Evolutionary conservation across 768 basidiomycete species (phyloP).

Genomic region (Stropharia rugosoannulata): DNA sequence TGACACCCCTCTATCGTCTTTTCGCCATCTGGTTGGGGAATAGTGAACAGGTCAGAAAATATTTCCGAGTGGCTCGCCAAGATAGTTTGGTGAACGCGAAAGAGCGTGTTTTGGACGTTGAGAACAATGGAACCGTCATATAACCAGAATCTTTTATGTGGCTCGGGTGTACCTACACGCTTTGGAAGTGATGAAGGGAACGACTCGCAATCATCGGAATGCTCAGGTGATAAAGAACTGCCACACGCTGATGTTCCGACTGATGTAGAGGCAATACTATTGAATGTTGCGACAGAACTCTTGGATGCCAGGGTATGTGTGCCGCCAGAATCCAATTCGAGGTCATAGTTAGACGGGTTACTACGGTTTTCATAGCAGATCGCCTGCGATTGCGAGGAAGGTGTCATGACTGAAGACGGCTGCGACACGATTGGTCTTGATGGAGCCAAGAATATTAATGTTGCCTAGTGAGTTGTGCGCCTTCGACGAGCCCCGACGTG

Average conservation of each 20-base stretch:
- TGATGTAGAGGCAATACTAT: not conserved
- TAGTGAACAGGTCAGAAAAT: slow-evolving; percentile 58
- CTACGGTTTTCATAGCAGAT: not conserved
- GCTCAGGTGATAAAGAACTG: not conserved
- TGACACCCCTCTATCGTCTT: slow-evolving; percentile 48
- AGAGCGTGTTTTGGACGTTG: slow-evolving; percentile 36
- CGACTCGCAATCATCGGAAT: not conserved
- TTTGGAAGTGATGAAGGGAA: not conserved
- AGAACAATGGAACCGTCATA: slow-evolving; percentile 47
- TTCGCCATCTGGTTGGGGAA: slow-evolving; percentile 50
- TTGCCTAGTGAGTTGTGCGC: not conserved
- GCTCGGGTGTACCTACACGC: not conserved
- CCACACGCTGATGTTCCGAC: not conserved
- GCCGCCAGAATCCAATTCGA: not conserved
- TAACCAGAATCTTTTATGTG: slow-evolving; percentile 38
- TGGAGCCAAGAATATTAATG: not conserved
- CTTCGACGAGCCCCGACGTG: not conserved
- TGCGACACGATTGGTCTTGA: not conserved
- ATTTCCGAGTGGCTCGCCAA: slow-evolving; percentile 59
- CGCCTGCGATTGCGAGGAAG: not conserved
- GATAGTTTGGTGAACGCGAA: slow-evolving; percentile 46
- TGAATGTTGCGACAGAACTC: slow-evolving; percentile 1
- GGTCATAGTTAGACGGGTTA: not conserved
- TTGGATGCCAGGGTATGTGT: not conserved
- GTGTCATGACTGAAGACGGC: not conserved